Evolutionary conservation across 768 basidiomycete genomes (phyloP), one percentile per base, ranked within the genome.

Genomic region (Tephrocybe rancida): DNA sequence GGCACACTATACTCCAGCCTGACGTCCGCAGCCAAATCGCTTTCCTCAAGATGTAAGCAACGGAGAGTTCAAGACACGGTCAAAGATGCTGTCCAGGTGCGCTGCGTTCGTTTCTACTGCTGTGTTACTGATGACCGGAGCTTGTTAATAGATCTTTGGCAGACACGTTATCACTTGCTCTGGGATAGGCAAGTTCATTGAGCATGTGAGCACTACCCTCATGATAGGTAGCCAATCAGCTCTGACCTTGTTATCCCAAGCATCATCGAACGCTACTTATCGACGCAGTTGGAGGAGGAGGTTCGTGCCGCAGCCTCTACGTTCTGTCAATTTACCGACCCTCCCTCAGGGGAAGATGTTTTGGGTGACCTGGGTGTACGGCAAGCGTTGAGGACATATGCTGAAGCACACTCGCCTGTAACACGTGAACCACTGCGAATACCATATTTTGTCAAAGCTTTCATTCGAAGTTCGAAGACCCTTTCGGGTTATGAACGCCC

Each of bases 111-210:
- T 16, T 19, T 21, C 22, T 25, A n/a, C 3, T 6, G 14, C 2
- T 19, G 8, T 21, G 26, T 9, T 22, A 25, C 24, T 32, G 50
- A 80, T 82, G 9, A 11, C 1, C 77, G 83, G 19, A 1, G n/a
- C n/a, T n/a, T n/a, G n/a, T n/a, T n/a, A n/a, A n/a, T n/a, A 85
- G 70, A 83, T 94, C 55, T 93, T 92, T 59, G 91, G 91, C 60
- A 92, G 92, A n/a, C 83, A 92, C 45, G 92, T 88, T 22, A 81
- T 95, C 50, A 94, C 92, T 8, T 80, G 82, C 65, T 83, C 84
- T 1, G 90, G 91, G n/a, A 90, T 91, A 86, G 90, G 90, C 29
- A 75, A 72, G 48, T 79, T 79, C 61, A 80, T 90, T 45, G 90
- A 93, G 66, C 87, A 89, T 64, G 82, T 83, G 52, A 57, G 78